Base-by-base conservation (phyloP, 176 grass and related monocot genomes). In the Bonia amplexicaulis region DNA sequence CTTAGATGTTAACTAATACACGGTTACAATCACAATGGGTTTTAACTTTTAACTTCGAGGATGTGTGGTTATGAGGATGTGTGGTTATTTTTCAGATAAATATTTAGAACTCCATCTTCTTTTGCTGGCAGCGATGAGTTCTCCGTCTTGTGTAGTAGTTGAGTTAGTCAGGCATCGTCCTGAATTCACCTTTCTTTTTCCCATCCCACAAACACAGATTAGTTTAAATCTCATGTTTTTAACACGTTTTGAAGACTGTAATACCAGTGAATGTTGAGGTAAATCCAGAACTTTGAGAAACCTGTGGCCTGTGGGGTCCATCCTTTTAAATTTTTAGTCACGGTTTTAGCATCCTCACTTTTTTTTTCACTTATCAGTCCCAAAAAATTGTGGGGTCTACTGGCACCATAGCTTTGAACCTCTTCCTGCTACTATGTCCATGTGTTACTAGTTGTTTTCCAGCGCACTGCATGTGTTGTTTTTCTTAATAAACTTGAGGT, bases 391-490 rank as follows among this genome's bases (percentile, higher is more conserved):
- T n/a, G 19, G 46, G 29, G 20, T 2, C 55, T 59, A 59, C 55
- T 39, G 27, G 46, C 12, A 55, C 12, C 2, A 42, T 73, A 16
- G 57, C 48, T 62, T 41, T 29, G 55, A 71, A 40, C 25, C 77
- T 54, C 45, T 64, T 80, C 45, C 19, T 86, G 37, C 62, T 69
- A 23, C n/a, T 88, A 70, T 1, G 44, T n/a, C 64, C n/a, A 79
- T 77, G 14, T 52, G 57, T 87, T 53, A 53, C 72, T 5, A 62
- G 23, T 80, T 64, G 6, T 77, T 82, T 31, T 17, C 10, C 40
- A 19, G 6, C 19, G 4, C 29, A 80, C 19, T 6, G 3, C 46
- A 22, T 71, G 23, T 62, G 31, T n/a, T 88, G 31, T 48, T 74
- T 44, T 73, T 33, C 6, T 74, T 74, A 16, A 66, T 22, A 80